phyloP scores from a whole-genome alignment of 768 basidiomycete species.

The Gautieria morchelliformis region DNA sequence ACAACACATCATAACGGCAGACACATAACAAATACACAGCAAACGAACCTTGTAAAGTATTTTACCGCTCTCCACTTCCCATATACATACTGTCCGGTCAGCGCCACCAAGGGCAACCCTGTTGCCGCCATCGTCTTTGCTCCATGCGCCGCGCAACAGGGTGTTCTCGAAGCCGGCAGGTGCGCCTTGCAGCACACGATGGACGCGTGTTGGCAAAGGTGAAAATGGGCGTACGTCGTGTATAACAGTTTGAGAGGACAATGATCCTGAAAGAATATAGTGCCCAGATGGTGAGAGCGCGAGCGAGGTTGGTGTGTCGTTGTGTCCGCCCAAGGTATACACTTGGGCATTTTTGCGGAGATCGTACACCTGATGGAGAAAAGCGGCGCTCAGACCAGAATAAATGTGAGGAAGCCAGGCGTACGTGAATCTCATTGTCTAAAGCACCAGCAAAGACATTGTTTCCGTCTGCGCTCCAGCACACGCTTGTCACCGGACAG shows the following conservation, averaged over 20 bases:
- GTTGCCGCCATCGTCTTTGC: slow-evolving; percentile 70
- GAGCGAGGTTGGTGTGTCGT: slow-evolving; percentile 91
- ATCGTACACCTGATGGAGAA: slow-evolving; percentile 64
- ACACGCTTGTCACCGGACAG: slow-evolving; percentile 86
- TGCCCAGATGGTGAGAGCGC: slow-evolving; percentile 81
- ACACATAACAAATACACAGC: slow-evolving; percentile 3
- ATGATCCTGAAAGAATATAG: slow-evolving; percentile 81
- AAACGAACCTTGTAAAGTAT: slow-evolving; percentile 67
- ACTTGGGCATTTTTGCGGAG: slow-evolving; percentile 76
- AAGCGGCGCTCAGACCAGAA: not conserved
- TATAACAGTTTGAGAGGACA: slow-evolving; percentile 83
- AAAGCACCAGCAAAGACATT: slow-evolving; percentile 85
- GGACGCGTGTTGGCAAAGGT: slow-evolving; percentile 68
- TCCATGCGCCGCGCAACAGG: slow-evolving; percentile 81
- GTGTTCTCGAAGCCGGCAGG: slow-evolving; percentile 93
- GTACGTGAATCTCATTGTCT: slow-evolving; percentile 93
- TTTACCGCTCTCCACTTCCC: slow-evolving; percentile 74
- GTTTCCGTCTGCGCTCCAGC: slow-evolving; percentile 87
- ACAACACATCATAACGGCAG: not conserved
- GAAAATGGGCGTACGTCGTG: slow-evolving; percentile 95
- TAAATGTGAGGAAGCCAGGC: slow-evolving; percentile 19
- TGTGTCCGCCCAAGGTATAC: slow-evolving; percentile 74
- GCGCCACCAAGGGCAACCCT: slow-evolving; percentile 86
- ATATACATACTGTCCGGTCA: slow-evolving; percentile 77
- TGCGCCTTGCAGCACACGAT: slow-evolving; percentile 71